These are phyloP conservation scores for Colletotrichum filicis DNA, from an alignment of 2,329 filamentous ascomycete genomes.

Conservation along the genomic window DNA sequence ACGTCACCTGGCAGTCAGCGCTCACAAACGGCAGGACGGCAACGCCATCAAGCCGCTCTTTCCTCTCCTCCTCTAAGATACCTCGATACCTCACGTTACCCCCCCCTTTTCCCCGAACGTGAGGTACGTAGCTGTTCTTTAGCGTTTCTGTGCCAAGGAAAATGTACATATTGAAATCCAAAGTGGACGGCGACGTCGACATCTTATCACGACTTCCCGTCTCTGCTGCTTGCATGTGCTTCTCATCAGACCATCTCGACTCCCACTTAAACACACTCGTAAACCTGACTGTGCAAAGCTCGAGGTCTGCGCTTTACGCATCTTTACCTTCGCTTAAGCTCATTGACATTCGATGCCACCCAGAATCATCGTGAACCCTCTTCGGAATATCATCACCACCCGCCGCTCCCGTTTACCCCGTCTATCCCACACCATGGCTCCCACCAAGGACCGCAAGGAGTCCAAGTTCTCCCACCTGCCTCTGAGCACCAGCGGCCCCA, in stretches of 20 bases:
- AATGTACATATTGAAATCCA: background rate
- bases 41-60: background rate
- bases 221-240: background rate
- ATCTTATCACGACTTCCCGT: background rate
- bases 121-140: slow-evolving; percentile 2
- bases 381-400: background rate
- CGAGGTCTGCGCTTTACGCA: rapidly evolving
- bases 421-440: background rate
- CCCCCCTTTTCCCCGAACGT: background rate
- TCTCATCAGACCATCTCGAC: background rate
- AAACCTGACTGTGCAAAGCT: background rate
- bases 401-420: background rate
- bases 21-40: background rate
- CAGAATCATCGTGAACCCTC: background rate
- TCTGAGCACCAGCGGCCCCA: slow-evolving; percentile 48
- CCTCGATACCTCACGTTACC: background rate
- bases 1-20: slow-evolving; percentile 29
- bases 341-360: no score
- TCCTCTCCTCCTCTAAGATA: background rate
- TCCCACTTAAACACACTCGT: background rate
- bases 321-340: background rate
- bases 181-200: background rate
- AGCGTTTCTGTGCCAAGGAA: slow-evolving; percentile 9
- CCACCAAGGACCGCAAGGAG: background rate
- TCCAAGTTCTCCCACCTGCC: slow-evolving; percentile 46